Conservation (phyloP, 2,329 filamentous ascomycete genomes). For the Plectosphaerella cucumerina region DNA sequence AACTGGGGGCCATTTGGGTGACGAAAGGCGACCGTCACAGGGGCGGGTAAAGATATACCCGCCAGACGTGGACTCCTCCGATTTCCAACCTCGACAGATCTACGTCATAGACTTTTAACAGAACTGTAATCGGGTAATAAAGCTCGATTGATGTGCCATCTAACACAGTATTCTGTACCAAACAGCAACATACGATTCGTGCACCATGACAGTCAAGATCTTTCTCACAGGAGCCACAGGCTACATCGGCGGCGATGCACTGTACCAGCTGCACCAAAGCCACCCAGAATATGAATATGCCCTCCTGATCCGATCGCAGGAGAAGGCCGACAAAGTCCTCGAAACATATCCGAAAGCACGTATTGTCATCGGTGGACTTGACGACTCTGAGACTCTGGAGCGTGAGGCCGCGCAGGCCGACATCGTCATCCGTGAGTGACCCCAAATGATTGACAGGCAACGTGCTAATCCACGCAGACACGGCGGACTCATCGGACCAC, state of each 20-base stretch:
- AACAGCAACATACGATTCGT: too few relatives aligned
- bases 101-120: too few relatives aligned
- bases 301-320: constrained; percentile 11
- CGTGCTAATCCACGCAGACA: constrained; percentile 16
- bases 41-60: too few relatives aligned
- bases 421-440: constrained; percentile 26
- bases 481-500: constrained; percentile 43
- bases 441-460: not conserved
- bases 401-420: constrained; percentile 25
- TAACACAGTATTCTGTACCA: too few relatives aligned
- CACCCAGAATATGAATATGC: constrained; percentile 11
- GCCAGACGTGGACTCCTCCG: too few relatives aligned
- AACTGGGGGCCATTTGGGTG: too few relatives aligned
- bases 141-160: too few relatives aligned
- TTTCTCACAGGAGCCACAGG: constrained; percentile 15
- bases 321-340: constrained; percentile 10
- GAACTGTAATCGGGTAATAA: too few relatives aligned
- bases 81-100: too few relatives aligned
- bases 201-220: constrained; percentile 4
- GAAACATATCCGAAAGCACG: constrained; percentile 18
- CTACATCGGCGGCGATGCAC: constrained; percentile 16
- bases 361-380: constrained; percentile 25
- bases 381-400: constrained; percentile 23
- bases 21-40: too few relatives aligned
- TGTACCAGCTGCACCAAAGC: constrained; percentile 9